A percentile compares a stretch with the other conserved stretches of the same genome.
Conservation (phyloP, 805 yeast genomes). For the Ogataea polymorpha region DNA sequence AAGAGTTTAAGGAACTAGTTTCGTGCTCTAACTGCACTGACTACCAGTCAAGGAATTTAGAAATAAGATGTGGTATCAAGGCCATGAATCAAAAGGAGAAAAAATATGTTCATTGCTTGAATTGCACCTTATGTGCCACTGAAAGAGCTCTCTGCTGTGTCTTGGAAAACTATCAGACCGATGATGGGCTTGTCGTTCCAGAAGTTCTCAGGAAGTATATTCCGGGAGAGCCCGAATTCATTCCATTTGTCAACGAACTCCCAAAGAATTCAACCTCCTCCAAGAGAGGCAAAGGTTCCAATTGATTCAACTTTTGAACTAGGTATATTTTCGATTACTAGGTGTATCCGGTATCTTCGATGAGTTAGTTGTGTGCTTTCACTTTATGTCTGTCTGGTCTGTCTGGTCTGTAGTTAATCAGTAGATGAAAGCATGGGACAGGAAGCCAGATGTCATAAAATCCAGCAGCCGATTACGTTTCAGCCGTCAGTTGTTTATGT, state of each 20-base stretch:
- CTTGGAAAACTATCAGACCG: constrained; percentile 96
- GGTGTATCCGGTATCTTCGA: no score
- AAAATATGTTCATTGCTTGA: constrained; percentile 97
- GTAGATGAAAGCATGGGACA: no score
- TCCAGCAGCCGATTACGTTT: no score
- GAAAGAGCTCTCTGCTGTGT: constrained; percentile 98
- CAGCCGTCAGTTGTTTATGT: no score
- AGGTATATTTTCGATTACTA: not conserved
- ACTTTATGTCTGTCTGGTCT: no score
- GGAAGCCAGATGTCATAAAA: no score
- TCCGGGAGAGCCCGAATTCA: constrained; percentile 97
- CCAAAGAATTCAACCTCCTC: constrained; percentile 91
- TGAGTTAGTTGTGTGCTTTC: no score
- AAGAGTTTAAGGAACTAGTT: constrained; percentile 96
- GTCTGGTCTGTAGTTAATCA: no score
- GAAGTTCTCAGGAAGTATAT: constrained; percentile 94
- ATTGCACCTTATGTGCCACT: constrained; percentile 96
- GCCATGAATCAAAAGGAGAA: constrained; percentile 92
- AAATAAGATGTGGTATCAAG: constrained; percentile 97
- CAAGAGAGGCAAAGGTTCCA: constrained; percentile 41
- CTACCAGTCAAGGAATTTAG: constrained; percentile 97
- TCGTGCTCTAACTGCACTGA: constrained; percentile 99
- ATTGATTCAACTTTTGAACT: not conserved
- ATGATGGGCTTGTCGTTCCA: constrained; percentile 89
- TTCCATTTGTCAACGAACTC: constrained; percentile 85